These are phyloP conservation scores for Wickerhamiella sorbophila DNA, from an alignment of 805 yeast genomes.

Conservation along the genomic window DNA sequence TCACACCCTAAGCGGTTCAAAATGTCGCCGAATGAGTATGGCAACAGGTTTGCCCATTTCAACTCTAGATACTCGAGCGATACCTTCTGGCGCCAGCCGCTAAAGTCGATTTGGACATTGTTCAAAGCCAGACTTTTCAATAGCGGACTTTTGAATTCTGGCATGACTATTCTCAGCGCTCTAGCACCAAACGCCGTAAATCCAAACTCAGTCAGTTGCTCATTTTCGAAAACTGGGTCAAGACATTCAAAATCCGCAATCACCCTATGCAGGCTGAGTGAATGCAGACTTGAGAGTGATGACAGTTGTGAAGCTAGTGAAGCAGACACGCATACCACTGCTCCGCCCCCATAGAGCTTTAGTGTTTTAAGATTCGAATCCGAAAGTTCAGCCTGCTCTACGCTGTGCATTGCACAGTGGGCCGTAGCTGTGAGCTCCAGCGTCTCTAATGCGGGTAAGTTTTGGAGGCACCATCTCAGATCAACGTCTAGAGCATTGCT, in stretches of 20 bases:
- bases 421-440: constrained; percentile 8
- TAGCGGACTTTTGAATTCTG: constrained; percentile 7
- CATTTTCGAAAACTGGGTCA: constrained; percentile 6
- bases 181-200: constrained; percentile 10
- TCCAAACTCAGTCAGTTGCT: constrained; percentile 9
- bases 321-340: constrained; percentile 2
- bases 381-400: background rate
- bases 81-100: background rate
- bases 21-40: constrained; percentile 7
- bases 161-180: constrained; percentile 4
- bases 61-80: constrained; percentile 12
- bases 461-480: constrained; percentile 10
- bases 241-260: constrained; percentile 3
- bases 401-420: background rate
- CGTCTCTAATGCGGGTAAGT: constrained; percentile 7
- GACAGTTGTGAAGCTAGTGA: constrained; percentile 2
- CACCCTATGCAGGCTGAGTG: constrained; percentile 12
- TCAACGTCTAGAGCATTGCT: constrained; percentile 10
- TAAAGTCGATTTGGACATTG: constrained; percentile 4
- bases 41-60: constrained; percentile 8
- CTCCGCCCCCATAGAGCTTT: constrained; percentile 7
- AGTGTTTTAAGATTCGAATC: constrained; percentile 2
- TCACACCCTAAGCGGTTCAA: constrained; percentile 9
- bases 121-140: constrained; percentile 11
- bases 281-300: constrained; percentile 1